These are phyloP conservation scores for Pichia heedii DNA, from an alignment of 805 yeast species.

Conservation along the genomic window DNA sequence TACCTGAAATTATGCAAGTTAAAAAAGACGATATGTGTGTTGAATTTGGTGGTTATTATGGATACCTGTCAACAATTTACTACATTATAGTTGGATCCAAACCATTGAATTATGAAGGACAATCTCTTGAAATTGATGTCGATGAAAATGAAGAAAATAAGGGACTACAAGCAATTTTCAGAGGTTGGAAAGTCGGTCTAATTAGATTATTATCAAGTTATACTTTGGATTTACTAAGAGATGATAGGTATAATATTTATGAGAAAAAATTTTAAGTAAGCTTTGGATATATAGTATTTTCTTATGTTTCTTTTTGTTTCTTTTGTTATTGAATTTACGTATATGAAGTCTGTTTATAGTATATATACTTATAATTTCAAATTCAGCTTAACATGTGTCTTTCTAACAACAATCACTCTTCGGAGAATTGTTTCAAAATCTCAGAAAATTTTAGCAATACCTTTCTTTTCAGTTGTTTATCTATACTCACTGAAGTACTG, in stretches of 20 bases:
- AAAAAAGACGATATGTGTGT: constrained; percentile 46
- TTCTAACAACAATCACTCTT: background rate
- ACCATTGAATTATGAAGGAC: constrained; percentile 21
- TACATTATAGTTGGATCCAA: constrained; percentile 33
- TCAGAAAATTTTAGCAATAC: constrained; percentile 11
- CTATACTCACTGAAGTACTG: no score
- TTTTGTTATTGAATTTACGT: background rate
- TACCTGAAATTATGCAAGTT: constrained; percentile 38
- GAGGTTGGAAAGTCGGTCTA: constrained; percentile 90
- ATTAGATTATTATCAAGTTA: constrained; percentile 74
- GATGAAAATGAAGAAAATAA: constrained; percentile 32
- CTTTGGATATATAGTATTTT: background rate
- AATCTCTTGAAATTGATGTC: constrained; percentile 21
- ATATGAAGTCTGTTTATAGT: background rate
- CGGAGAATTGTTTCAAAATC: constrained; percentile 7
- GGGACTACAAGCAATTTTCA: constrained; percentile 49
- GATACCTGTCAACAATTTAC: constrained; percentile 47
- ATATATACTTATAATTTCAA: background rate
- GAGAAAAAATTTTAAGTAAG: constrained; percentile 31
- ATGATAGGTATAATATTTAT: constrained; percentile 32
- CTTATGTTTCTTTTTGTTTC: background rate
- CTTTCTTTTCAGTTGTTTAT: constrained; percentile 1
- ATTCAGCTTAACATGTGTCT: no score
- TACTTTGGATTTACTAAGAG: constrained; percentile 58
- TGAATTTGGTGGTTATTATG: constrained; percentile 45